A percentile compares a stretch with the other conserved stretches of the same genome.
Conservation (phyloP, 2,329 filamentous ascomycete genomes). For the Ceratocystis smalleyi region DNA sequence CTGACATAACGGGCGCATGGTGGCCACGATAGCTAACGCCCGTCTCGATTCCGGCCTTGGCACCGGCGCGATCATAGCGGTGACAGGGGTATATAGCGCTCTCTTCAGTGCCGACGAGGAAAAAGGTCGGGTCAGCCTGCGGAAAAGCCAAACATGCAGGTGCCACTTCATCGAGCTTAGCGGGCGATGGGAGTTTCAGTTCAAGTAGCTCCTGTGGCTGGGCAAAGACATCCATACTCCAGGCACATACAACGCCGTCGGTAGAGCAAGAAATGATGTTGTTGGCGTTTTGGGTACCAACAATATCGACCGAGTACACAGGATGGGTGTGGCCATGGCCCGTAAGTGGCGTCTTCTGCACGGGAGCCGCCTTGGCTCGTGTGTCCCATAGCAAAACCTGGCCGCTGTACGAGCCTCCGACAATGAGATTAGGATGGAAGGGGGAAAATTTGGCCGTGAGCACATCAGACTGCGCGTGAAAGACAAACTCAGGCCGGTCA, state of each 20-base stretch:
- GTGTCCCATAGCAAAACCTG: slow-evolving; percentile 97
- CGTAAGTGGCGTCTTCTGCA: slow-evolving; percentile 90
- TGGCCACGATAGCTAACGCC: slow-evolving; percentile 81
- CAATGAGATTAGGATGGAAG: slow-evolving; percentile 89
- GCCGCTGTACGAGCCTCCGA: slow-evolving; percentile 90
- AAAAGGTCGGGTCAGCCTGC: slow-evolving; percentile 88
- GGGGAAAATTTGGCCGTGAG: slow-evolving; percentile 95
- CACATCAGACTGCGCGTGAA: slow-evolving; percentile 91
- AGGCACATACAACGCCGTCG: slow-evolving; percentile 89
- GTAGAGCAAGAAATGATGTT: slow-evolving; percentile 97
- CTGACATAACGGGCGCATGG: slow-evolving; percentile 84
- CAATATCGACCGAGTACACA: slow-evolving; percentile 86
- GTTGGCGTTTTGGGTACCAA: slow-evolving; percentile 96
- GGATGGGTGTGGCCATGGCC: slow-evolving; percentile 92
- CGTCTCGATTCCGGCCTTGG: slow-evolving; percentile 86
- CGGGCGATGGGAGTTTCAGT: slow-evolving; percentile 67
- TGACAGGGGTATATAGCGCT: slow-evolving; percentile 94
- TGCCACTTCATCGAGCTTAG: slow-evolving; percentile 76
- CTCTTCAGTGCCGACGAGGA: slow-evolving; percentile 92
- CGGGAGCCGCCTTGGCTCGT: slow-evolving; percentile 70
- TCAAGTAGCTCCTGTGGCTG: slow-evolving; percentile 91
- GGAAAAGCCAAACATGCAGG: slow-evolving; percentile 93
- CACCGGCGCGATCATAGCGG: slow-evolving; percentile 89
- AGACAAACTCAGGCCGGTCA: slow-evolving; percentile 86
- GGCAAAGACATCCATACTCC: slow-evolving; percentile 95